Base-by-base conservation (phyloP, 352 stramenopile genomes). In the Globisporangium orthogonon region DNA sequence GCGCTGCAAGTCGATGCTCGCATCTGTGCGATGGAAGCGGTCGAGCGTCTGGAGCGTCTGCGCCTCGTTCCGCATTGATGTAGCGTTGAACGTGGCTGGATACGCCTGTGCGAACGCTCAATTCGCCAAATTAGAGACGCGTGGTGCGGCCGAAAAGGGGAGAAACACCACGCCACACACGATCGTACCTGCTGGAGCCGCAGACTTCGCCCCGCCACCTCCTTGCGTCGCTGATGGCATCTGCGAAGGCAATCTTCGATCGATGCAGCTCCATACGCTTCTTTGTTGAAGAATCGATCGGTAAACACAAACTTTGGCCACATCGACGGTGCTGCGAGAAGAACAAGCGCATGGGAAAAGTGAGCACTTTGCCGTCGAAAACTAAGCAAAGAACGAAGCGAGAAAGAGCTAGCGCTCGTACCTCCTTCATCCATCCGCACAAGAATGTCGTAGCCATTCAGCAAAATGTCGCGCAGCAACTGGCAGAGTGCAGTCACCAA, bases 401-500 rank as follows among this genome's bases (percentile, higher is more conserved):
- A n/a, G 15, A 29, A n/a, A 28, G 6, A 47, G 41, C 17, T 40
- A 58, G 23, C 23, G 31, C 31, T 15, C 75, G 45, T 71, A 94
- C 84, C 77, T 54, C 86, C 83, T n/a, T 95, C 83, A 40, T 89
- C 76, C 14, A 95, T 69, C 37, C 81, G 82, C 51, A 95, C 82
- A 3, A 95, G 70, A 10, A 88, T 69, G 41, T 95, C 83, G 37
- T 74, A 71, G 29, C 71, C 73, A 50, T 85, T 85, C 28, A 89
- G 62, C 39, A 95, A 48, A 9, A 91, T 61, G 56, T 87, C 76
- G 7, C 85, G 83, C 52, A 95, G 62, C 58, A 93, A 66, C 50
- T 93, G 79, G 23, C 81, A 91, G 11, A 93, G 52, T 15, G 82
- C 65, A 30, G 80, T 56, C 1, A 90, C 54, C 17, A 93, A 58